phyloP scores from a whole-genome alignment of 176 grass and related monocot genomes.

The Cocos nucifera region DNA sequence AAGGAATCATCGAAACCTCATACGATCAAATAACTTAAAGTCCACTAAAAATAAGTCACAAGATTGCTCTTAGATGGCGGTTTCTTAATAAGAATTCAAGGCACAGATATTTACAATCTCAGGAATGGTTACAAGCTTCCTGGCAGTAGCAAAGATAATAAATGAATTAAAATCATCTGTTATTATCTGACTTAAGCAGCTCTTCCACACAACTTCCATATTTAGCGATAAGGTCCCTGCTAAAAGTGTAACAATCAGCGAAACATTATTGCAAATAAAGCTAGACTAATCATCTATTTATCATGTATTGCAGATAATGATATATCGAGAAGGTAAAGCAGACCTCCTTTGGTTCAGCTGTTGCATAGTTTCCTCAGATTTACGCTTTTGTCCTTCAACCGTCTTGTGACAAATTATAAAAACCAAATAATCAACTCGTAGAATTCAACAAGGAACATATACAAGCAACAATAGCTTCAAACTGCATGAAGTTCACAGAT shows the following conservation, averaged over 20 bases:
- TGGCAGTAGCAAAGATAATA: neutral
- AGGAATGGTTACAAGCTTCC: neutral
- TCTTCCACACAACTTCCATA: conserved; percentile 31
- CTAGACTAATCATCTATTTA: neutral
- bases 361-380: conserved; percentile 33
- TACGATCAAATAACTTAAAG: too few species aligned
- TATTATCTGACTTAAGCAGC: conserved; percentile 20
- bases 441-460: too few species aligned
- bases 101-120: too few species aligned
- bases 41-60: too few species aligned
- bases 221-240: conserved; percentile 29
- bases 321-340: neutral
- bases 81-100: too few species aligned
- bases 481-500: too few species aligned
- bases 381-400: conserved; percentile 42
- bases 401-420: too few species aligned
- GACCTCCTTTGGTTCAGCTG: conserved; percentile 40
- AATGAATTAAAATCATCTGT: neutral
- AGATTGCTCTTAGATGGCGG: too few species aligned
- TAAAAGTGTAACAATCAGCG: neutral
- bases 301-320: neutral
- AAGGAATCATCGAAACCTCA: too few species aligned
- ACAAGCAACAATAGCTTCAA: too few species aligned
- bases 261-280: neutral
- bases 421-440: too few species aligned